Base-by-base conservation (phyloP, 2,329 filamentous ascomycete species). In the Pyrenophora seminiperda region DNA sequence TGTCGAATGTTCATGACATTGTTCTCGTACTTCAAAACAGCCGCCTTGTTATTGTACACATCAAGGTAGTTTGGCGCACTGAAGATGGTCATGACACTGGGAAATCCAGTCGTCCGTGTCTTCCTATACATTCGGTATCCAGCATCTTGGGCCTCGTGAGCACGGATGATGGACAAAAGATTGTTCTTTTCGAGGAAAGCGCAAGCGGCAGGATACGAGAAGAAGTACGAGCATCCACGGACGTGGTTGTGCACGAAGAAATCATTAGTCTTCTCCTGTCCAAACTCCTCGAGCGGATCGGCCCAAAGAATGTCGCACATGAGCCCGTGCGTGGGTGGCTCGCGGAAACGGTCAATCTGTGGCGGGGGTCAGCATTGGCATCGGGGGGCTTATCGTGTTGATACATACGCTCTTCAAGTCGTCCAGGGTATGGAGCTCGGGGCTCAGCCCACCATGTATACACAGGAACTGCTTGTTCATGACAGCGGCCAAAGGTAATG, bases 391-490 rank as follows among this genome's bases (percentile, higher is more conserved):
- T n/a, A n/a, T n/a, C 10, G 3, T 6, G 17, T 17, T 14, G 18
- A 33, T 17, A 59, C 89, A 62, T 77, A 94, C 90, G 71, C 81
- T 89, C 80, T 93, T 91, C 63, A 99, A 77, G 67, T 99, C 94
- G 63, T 99, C 94, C 45, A 99, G 81, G 4, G 93, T 97, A 75
- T 97, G 93, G 56, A 99, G 79, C 76, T 99, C 94, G 5, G 94
- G 94, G 73, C 92, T 97, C 63, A 99, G 79, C 57, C 94, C 94
- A 68, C 94, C 94, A 73, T 99, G 94, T 65, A 99, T 97, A 74
- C 94, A 99, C 62, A 99, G 79, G 76, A 99, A 99, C 75, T 99
- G 94, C 81, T 99, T 99, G 84, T 99, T 99, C 94, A 99, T 99
- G 62, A 99, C 87, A 20, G 94, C 94, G 49, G 94, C 94, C 64